Conservation (phyloP, 1,139 yeast species). For the Tardiomyces depauwii region DNA sequence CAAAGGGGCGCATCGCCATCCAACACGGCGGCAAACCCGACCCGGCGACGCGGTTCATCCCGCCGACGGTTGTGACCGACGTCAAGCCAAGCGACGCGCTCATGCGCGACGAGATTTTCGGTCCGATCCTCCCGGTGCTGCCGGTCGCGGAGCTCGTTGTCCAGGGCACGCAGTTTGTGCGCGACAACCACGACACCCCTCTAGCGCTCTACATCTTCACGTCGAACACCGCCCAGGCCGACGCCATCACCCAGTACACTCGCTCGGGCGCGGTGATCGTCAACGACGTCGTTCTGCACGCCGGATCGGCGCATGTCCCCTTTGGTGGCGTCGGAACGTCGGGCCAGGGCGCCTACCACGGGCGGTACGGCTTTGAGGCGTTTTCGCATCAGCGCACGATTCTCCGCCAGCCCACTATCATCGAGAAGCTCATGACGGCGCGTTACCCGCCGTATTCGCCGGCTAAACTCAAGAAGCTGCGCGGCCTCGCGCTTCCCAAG, state of each 20-base stretch:
- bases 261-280: slow-evolving; percentile 68
- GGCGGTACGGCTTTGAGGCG: slow-evolving; percentile 55
- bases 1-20: slow-evolving; percentile 47
- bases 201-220: slow-evolving; percentile 74
- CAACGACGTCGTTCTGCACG: slow-evolving; percentile 69
- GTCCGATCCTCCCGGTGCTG: slow-evolving; percentile 74
- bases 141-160: slow-evolving; percentile 37
- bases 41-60: slow-evolving; percentile 36
- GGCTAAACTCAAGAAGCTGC: slow-evolving; percentile 28
- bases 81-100: slow-evolving; percentile 55
- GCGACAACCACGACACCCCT: slow-evolving; percentile 61
- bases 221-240: slow-evolving; percentile 38
- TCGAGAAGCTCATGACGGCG: slow-evolving; percentile 42
- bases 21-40: slow-evolving; percentile 34
- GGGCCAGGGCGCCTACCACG: slow-evolving; percentile 68
- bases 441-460: slow-evolving; percentile 61
- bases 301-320: slow-evolving; percentile 60
- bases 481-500: slow-evolving; percentile 15
- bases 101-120: slow-evolving; percentile 74
- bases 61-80: slow-evolving; percentile 61
- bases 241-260: slow-evolving; percentile 39
- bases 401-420: slow-evolving; percentile 56
- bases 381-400: slow-evolving; percentile 72
- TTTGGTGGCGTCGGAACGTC: slow-evolving; percentile 89
- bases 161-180: slow-evolving; percentile 39